Evolutionary conservation across 148 eudicot species (phyloP).

Genomic region (Rhododendron williamsianum): DNA sequence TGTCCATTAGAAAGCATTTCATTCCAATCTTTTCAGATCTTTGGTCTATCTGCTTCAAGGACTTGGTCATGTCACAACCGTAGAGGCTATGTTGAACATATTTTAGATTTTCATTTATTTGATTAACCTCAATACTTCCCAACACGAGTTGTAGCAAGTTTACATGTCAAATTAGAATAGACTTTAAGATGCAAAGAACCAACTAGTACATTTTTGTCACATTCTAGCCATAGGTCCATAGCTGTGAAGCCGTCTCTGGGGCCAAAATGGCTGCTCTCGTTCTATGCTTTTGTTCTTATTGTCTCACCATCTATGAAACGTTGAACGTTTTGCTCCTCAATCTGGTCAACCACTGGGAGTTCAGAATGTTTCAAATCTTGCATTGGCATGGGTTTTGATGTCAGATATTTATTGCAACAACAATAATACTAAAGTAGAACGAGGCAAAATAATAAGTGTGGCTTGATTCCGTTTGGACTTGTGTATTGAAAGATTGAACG

Average conservation of each 20-base stretch:
- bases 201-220: background rate
- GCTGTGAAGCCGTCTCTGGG: background rate
- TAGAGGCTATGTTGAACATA: background rate
- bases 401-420: background rate
- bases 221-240: background rate
- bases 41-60: background rate
- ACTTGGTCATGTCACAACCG: background rate
- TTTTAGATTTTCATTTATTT: background rate
- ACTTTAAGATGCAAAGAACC: background rate
- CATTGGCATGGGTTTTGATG: background rate
- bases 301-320: background rate
- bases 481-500: background rate
- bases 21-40: background rate
- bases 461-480: background rate
- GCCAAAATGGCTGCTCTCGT: background rate
- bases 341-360: background rate
- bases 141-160: background rate
- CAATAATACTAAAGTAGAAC: background rate
- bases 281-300: background rate
- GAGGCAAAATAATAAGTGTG: background rate
- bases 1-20: background rate
- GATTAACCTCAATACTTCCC: background rate
- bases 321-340: background rate
- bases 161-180: background rate
- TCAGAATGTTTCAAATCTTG: background rate